phyloP scores from a whole-genome alignment of 495 filamentous ascomycete genomes.

The Xylaria scruposa region DNA sequence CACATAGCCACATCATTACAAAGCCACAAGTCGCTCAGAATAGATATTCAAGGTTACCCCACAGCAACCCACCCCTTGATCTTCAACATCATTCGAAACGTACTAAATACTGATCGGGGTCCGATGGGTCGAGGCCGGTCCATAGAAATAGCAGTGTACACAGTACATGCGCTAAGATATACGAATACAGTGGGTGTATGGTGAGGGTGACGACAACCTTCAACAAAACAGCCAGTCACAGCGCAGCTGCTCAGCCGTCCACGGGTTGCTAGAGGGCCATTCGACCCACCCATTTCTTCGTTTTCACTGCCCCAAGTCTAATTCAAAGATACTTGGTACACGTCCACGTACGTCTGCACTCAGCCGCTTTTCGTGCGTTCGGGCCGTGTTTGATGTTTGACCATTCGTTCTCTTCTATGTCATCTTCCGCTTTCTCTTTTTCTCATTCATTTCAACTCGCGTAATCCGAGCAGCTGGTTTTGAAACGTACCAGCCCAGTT shows the following conservation, averaged over 20 bases:
- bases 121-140: too few relatives aligned
- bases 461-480: background rate
- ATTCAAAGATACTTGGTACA: background rate
- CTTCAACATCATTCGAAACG: too few relatives aligned
- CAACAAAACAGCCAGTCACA: background rate
- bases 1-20: too few relatives aligned
- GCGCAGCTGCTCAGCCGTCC: background rate
- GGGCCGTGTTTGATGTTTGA: slow-evolving; percentile 12
- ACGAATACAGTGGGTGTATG: too few relatives aligned
- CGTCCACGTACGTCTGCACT: slow-evolving; percentile 8
- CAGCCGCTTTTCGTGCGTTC: slow-evolving; percentile 17
- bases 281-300: background rate
- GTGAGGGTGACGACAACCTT: slow-evolving; percentile 6
- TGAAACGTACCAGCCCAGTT: background rate
- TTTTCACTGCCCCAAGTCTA: background rate
- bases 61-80: too few relatives aligned
- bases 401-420: background rate
- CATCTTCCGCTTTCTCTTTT: background rate
- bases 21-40: too few relatives aligned
- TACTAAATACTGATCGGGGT: too few relatives aligned
- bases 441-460: background rate
- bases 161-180: background rate
- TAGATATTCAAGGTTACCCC: too few relatives aligned
- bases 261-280: background rate
- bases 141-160: background rate